Conservation (phyloP, 2,329 filamentous ascomycete genomes). For the Onygenales sp. region DNA sequence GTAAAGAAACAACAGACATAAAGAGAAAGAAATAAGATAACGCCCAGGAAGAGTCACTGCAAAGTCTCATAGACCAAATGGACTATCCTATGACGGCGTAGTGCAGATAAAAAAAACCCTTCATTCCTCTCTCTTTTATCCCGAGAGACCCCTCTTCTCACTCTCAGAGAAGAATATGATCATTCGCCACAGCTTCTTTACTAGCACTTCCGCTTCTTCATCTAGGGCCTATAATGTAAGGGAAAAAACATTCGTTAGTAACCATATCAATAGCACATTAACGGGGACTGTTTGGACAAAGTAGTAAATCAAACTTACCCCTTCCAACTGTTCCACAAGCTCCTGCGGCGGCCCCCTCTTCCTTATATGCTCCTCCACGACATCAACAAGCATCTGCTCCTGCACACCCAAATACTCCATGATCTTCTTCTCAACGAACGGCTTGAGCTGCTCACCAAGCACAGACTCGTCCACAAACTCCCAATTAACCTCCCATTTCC, state of each 20-base stretch:
- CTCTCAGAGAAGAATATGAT: constrained; percentile 95
- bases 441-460: constrained; percentile 75
- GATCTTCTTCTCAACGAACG: constrained; percentile 97
- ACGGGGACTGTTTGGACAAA: constrained; percentile 1
- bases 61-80: too few relatives aligned
- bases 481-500: constrained; percentile 92
- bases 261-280: not conserved
- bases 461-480: constrained; percentile 74
- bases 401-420: constrained; percentile 94
- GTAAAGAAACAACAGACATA: too few relatives aligned
- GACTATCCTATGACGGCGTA: too few relatives aligned
- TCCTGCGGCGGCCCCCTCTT: constrained; percentile 66
- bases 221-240: constrained; percentile 59
- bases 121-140: constrained; percentile 31
- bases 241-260: constrained; percentile 23
- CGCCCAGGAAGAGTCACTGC: too few relatives aligned
- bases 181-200: constrained; percentile 98
- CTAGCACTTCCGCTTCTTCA: constrained; percentile 85
- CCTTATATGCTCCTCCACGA: constrained; percentile 78
- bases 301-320: constrained; percentile 46
- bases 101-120: not conserved
- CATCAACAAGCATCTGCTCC: constrained; percentile 88
- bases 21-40: too few relatives aligned
- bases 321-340: constrained; percentile 74
- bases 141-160: constrained; percentile 77